Evolutionary conservation across 352 stramenopile species (phyloP).

Genomic region (Phytopythium vexans): DNA sequence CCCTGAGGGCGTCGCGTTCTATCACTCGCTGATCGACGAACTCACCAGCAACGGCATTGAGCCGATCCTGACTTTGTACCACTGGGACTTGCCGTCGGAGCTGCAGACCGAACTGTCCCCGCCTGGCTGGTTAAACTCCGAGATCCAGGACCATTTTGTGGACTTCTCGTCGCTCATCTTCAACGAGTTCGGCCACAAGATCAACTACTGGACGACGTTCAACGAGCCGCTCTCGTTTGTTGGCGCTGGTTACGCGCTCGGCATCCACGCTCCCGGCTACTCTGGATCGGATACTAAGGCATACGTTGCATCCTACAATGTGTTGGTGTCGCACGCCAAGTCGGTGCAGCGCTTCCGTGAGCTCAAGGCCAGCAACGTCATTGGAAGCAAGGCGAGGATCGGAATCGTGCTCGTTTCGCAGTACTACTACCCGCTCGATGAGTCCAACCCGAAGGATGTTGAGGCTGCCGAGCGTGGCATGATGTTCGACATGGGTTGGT

Average conservation of each 20-base stretch:
- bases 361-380: slow-evolving; percentile 9
- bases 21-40: slow-evolving; percentile 84
- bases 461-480: slow-evolving; percentile 61
- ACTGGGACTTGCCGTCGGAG: slow-evolving; percentile 90
- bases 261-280: slow-evolving; percentile 30
- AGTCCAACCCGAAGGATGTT: slow-evolving; percentile 21
- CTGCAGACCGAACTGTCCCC: slow-evolving; percentile 60
- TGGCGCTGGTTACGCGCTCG: slow-evolving; percentile 77
- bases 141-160: slow-evolving; percentile 23
- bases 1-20: slow-evolving; percentile 84
- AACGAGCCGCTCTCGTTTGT: slow-evolving; percentile 87
- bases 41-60: slow-evolving; percentile 69
- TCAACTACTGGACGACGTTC: slow-evolving; percentile 91
- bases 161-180: slow-evolving; percentile 87
- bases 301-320: slow-evolving; percentile 61
- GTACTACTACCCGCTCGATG: slow-evolving; percentile 57
- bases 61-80: slow-evolving; percentile 89
- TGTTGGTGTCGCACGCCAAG: slow-evolving; percentile 84
- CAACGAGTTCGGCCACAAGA: slow-evolving; percentile 79
- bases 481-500: slow-evolving; percentile 85
- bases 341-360: slow-evolving; percentile 75
- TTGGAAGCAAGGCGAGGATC: slow-evolving; percentile 55
- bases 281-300: slow-evolving; percentile 21
- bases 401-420: slow-evolving; percentile 87
- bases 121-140: slow-evolving; percentile 22